phyloP scores from a whole-genome alignment of 345 rosid genomes.

The Linum trigynum region DNA sequence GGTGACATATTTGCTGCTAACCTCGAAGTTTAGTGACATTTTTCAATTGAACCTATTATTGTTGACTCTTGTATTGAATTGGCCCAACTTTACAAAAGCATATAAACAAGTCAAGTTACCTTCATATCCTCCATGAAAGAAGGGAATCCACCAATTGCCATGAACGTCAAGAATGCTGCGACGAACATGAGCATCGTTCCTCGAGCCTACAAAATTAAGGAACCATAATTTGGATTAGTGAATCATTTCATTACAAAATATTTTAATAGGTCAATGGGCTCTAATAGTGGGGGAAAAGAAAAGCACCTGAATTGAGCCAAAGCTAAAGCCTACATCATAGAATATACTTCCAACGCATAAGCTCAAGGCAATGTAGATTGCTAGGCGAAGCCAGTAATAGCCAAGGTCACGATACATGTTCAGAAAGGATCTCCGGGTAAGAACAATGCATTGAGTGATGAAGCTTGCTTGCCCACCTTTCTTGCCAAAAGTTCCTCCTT shows the following conservation, averaged over 20 bases:
- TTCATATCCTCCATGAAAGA: constrained; percentile 46
- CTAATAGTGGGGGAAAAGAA: too few species aligned
- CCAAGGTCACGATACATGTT: constrained; percentile 62
- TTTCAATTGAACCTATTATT: too few species aligned
- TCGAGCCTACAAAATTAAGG: constrained; percentile 26
- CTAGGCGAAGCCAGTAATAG: constrained; percentile 57
- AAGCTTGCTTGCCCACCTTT: constrained; percentile 34
- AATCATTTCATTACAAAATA: not conserved
- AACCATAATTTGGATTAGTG: not conserved
- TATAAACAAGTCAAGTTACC: constrained; percentile 11
- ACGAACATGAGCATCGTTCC: constrained; percentile 40
- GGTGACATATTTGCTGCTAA: too few species aligned
- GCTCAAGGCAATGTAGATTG: constrained; percentile 36
- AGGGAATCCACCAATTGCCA: constrained; percentile 52
- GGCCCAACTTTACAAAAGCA: not conserved
- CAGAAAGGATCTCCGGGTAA: constrained; percentile 36
- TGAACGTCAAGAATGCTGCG: constrained; percentile 39
- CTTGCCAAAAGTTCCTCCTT: constrained; percentile 18
- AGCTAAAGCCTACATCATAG: constrained; percentile 28
- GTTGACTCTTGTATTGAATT: too few species aligned
- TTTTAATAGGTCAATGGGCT: not conserved
- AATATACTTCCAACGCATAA: constrained; percentile 44
- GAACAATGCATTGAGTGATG: constrained; percentile 28
- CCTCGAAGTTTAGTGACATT: too few species aligned
- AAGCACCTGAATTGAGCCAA: constrained; percentile 47